Evolutionary conservation across 331 rosid genomes (phyloP).

Genomic region (Saraca asoca): DNA sequence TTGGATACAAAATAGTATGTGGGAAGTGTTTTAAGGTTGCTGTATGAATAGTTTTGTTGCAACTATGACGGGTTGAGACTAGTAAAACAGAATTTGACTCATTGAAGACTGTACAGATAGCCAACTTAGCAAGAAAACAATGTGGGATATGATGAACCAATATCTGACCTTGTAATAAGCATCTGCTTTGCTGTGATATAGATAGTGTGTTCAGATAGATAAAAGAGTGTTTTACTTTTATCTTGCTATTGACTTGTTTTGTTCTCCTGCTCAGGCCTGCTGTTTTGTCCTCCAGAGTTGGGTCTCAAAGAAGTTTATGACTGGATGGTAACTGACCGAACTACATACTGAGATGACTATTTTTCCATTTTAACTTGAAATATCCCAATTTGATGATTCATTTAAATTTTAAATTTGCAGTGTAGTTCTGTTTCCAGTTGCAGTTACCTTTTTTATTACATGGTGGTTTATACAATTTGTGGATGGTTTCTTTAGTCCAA

Average conservation of each 20-base stretch:
- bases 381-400: slow-evolving; percentile 16
- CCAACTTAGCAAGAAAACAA: not conserved
- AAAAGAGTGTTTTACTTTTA: not conserved
- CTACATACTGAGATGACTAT: slow-evolving; percentile 15
- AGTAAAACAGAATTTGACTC: not conserved
- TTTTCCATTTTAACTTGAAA: not conserved
- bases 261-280: slow-evolving; percentile 69
- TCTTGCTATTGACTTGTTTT: slow-evolving; percentile 21
- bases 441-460: slow-evolving; percentile 83
- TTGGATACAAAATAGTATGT: too few species aligned
- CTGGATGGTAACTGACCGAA: slow-evolving; percentile 70
- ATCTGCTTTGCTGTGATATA: slow-evolving; percentile 15
- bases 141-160: not conserved
- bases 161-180: slow-evolving; percentile 4
- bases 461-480: slow-evolving; percentile 96
- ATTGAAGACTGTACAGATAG: not conserved
- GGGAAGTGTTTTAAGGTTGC: too few species aligned
- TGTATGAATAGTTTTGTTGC: too few species aligned
- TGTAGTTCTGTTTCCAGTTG: slow-evolving; percentile 93
- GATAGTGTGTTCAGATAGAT: slow-evolving; percentile 4
- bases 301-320: slow-evolving; percentile 95
- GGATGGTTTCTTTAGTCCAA: slow-evolving; percentile 94
- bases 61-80: not conserved
- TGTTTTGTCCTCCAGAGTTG: slow-evolving; percentile 91
- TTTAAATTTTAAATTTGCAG: slow-evolving; percentile 57